Evolutionary conservation across 495 filamentous ascomycete species (phyloP), one percentile per base, ranked within the genome.

Genomic region (Haplographium delicatum): DNA sequence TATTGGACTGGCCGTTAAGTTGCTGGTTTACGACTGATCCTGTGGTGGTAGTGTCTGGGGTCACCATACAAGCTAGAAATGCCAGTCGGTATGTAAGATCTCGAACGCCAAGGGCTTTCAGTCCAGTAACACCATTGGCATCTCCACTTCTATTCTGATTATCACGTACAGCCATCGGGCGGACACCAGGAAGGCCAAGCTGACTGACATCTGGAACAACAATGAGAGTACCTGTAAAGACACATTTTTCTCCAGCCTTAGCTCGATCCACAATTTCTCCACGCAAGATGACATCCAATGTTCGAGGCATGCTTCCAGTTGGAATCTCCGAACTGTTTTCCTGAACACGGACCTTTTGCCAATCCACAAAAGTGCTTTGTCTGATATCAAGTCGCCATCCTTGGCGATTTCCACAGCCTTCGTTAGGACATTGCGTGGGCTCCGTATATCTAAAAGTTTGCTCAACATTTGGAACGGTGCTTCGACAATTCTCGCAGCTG

Each of bases 311-410:
- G 68, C 89, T 96, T 33, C 93, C 93, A 1, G 93, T 99, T 0
- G 93, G 93, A 40, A 99, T 99, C 66, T 99, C 93, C 15, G 90
- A 91, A 44, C 88, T 93, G 65, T 96, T 97, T 69, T 99, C 93
- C 66, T 99, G 93, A 25, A 97, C 85, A 44, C 94, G 83, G 19
- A 97, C 87, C 64, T 97, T 97, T 57, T 99, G 93, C 93, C 93
- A 99, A 68, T 99, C 93, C 18, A 97, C 86, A 61, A 99, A 99
- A 2, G 91, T 95, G 63, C 90, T 96, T 65, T 96, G 93, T 37
- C 89, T 79, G 62, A 99, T 97, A 58, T 99, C 91, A 4, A 99
- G 72, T 20, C 89, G 81, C 93, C 93, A 99, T 16, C 86, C 89
- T 40, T 76, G 68, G 22, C 91, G 83, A 70, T 99, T 99, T 48